phyloP scores from a whole-genome alignment of 768 basidiomycete genomes.

The Lactifluus rugatus region DNA sequence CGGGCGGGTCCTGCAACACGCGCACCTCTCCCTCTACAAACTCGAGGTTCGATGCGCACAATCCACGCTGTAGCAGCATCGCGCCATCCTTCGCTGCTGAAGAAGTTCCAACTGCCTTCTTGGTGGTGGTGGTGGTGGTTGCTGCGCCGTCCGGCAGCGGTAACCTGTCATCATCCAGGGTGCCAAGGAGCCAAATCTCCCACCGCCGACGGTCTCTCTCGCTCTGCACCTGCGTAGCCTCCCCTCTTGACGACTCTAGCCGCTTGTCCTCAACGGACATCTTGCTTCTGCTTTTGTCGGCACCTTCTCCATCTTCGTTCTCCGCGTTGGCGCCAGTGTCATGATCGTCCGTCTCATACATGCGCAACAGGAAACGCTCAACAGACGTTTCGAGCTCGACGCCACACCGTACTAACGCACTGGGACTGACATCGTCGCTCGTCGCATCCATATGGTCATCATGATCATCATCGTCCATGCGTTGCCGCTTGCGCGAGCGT shows the following conservation, averaged over 20 bases:
- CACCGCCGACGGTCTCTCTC: conserved; percentile 2
- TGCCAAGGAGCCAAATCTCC: conserved; percentile 8
- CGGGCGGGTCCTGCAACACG: conserved; percentile 19
- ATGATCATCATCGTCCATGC: background rate
- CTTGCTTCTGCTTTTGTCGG: background rate
- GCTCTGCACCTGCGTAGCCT: background rate
- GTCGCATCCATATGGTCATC: conserved; percentile 2
- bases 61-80: conserved; percentile 3
- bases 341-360: conserved; percentile 6
- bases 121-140: too few relatives aligned
- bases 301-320: background rate
- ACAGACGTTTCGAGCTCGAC: conserved; percentile 25
- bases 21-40: conserved; percentile 25
- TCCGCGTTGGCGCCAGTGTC: background rate
- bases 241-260: background rate
- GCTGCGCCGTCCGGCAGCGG: too few relatives aligned
- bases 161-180: background rate
- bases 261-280: background rate
- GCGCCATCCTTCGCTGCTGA: background rate
- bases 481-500: conserved; percentile 19
- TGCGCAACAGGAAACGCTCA: conserved; percentile 25
- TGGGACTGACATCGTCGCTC: background rate
- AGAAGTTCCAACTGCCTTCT: background rate
- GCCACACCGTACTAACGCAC: conserved; percentile 9
- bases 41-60: conserved; percentile 21